Base-by-base conservation (phyloP, 2,329 filamentous ascomycete genomes). In the Annulohypoxylon truncatum region DNA sequence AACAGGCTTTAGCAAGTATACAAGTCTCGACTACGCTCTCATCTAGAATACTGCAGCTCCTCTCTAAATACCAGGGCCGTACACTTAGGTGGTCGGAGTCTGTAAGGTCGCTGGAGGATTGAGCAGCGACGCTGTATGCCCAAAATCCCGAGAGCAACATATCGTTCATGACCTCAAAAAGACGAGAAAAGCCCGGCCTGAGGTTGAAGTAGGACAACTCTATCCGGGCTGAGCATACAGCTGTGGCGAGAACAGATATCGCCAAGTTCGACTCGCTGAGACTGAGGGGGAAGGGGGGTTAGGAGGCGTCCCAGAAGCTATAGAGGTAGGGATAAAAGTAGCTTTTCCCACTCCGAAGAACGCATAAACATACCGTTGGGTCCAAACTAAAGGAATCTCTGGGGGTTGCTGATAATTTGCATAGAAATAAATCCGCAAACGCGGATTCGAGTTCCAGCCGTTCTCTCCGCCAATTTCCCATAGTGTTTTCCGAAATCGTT, bases 381-480 rank as follows among this genome's bases (percentile, higher is more conserved):
- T 58, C 69, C 69, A 69, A 29, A 71, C 59, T 9, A 67, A 38
- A 4, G 67, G 67, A 26, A 71, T 67, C 47, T 59, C 53, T 13
- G 69, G 55, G 7, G 65, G 62, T 15, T 71, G 59, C 15, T 66
- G 18, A 18, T 72, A 66, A 51, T 72, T 72, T 29, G 71, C 69
- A 22, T 70, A 72, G 12, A 68, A 70, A 62, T 72, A 72, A 12
- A 71, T 69, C 6, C 69, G 63, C 10, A 70, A 54, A 20, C 51
- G 58, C 5, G 69, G 71, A 52, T 72, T 69, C 13, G 71, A 72
- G 38, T 72, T 72, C 69, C 71, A 71, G 9, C 67, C 71, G 13
- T 61, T 66, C 29, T 66, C 61, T 10, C 71, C 71, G 10, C 69
- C 71, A 4, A 62, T 58, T 6, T 57, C 35, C 71, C 71, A 71